Evolutionary conservation across 352 stramenopile species (phyloP).

Genomic region (Globisporangium acanthophoron): DNA sequence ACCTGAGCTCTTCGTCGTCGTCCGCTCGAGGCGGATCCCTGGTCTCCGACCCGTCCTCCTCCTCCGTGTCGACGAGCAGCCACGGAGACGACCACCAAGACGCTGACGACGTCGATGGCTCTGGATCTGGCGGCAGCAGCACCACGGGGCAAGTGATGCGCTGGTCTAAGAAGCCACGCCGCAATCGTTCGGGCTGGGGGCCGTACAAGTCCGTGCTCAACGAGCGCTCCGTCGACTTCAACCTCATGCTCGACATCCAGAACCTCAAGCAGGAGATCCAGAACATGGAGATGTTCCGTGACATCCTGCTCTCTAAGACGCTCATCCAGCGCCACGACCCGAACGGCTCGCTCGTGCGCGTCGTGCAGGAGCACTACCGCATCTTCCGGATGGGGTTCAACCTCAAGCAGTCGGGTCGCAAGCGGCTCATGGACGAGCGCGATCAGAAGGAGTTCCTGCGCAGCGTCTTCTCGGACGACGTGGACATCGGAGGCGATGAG

Average conservation of each 20-base stretch:
- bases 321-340: slow-evolving; percentile 18
- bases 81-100: not conserved
- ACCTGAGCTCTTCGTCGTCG: not conserved
- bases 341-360: slow-evolving; percentile 21
- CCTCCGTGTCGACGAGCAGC: not conserved
- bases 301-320: slow-evolving; percentile 21
- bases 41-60: not conserved
- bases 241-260: slow-evolving; percentile 33
- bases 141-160: not conserved
- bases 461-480: slow-evolving; percentile 27
- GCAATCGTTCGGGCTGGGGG: slow-evolving; percentile 11
- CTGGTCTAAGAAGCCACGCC: slow-evolving; percentile 7
- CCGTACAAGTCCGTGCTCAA: slow-evolving; percentile 16
- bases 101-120: not conserved
- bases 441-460: slow-evolving; percentile 30
- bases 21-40: not conserved
- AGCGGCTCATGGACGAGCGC: slow-evolving; percentile 14
- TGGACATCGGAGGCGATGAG: slow-evolving; percentile 30
- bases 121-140: not conserved
- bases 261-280: slow-evolving; percentile 34
- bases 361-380: slow-evolving; percentile 20
- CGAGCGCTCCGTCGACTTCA: slow-evolving; percentile 26
- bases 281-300: slow-evolving; percentile 17
- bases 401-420: slow-evolving; percentile 6
- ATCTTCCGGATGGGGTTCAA: slow-evolving; percentile 23